Conservation (phyloP, 1,284 basidiomycete species). For the Ustilago curta region DNA sequence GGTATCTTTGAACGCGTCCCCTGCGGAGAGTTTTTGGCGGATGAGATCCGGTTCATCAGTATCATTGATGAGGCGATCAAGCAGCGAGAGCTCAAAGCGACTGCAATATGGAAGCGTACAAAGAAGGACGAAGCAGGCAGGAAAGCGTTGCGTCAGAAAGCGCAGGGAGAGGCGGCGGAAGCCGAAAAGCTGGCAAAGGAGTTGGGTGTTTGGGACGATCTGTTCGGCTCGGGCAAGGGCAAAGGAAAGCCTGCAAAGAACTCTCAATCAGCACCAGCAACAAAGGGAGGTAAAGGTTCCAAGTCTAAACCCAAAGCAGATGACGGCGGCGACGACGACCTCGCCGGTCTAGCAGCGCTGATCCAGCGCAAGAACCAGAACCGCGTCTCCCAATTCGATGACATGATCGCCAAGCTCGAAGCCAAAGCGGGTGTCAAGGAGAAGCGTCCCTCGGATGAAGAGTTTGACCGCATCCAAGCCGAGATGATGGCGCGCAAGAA, state of each 20-base stretch:
- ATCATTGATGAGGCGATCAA: constrained; percentile 58
- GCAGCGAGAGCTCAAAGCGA: constrained; percentile 44
- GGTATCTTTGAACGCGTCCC: constrained; percentile 63
- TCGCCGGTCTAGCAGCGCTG: constrained; percentile 51
- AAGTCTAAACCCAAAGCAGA: constrained; percentile 28
- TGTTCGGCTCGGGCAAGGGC: constrained; percentile 55
- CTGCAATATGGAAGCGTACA: constrained; percentile 33
- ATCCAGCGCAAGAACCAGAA: constrained; percentile 55
- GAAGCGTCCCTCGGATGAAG: constrained; percentile 46
- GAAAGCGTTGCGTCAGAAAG: constrained; percentile 52
- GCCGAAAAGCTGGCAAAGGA: constrained; percentile 62
- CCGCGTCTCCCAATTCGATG: constrained; percentile 53
- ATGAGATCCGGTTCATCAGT: constrained; percentile 56
- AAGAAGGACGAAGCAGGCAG: constrained; percentile 46
- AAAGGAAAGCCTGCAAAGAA: constrained; percentile 35
- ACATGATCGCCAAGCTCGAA: constrained; percentile 61
- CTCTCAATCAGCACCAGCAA: constrained; percentile 9
- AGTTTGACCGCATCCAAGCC: constrained; percentile 53
- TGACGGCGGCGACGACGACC: constrained; percentile 43
- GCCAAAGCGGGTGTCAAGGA: constrained; percentile 52
- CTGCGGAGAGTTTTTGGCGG: constrained; percentile 61
- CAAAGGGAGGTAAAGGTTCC: constrained; percentile 16
- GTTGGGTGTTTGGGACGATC: constrained; percentile 67
- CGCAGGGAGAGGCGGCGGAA: constrained; percentile 54
- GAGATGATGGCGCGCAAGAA: constrained; percentile 48